Evolutionary conservation across 2,329 filamentous ascomycete species (phyloP), one percentile per base, ranked within the genome.

Genomic region (Trichoderma sp.): DNA sequence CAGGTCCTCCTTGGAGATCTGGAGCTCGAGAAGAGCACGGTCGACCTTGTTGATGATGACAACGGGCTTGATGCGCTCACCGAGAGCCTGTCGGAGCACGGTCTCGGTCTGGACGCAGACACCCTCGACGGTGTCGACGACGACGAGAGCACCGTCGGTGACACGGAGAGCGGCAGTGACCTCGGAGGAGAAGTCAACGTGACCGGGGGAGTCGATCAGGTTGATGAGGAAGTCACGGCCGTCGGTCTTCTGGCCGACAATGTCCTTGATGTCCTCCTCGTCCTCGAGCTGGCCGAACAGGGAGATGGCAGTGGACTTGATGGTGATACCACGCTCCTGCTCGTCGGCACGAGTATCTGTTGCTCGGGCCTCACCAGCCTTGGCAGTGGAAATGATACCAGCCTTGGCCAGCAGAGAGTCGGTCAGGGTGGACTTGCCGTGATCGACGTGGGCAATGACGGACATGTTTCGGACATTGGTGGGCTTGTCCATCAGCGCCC

Each of bases 31-130:
- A 78, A 99, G 92, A 83, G 95, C 93, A 85, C 95, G 94, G 80
- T 99, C 95, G 82, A 99, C 95, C 91, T 99, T 99, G 93, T 99
- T 99, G 89, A 99, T 97, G 83, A 97, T 91, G 80, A 97, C 88
- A 78, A 99, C 94, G 77, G 95, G 95, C 91, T 98, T 98, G 84
- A 99, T 99, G 85, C 95, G 94, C 90, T 99, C 95, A 88, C 92
- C 91, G 75, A 99, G 92, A 81, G 95, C 94, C 87, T 99, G 95
- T 80, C 95, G 93, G 74, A 99, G 88, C 77, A 99, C 95, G 78
- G 95, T 99, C 90, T 99, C 95, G 79, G 95, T 99, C 88, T 99
- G 95, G 80, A 99, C 95, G 83, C 95, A 99, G 76, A 99, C 96
- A 93, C 95, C 95, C 83, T 97, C 95, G 74, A 99, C 91, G 82